These are phyloP conservation scores for Aureobasidium namibiae DNA, from an alignment of 2,329 filamentous ascomycete genomes.

Conservation along the genomic window DNA sequence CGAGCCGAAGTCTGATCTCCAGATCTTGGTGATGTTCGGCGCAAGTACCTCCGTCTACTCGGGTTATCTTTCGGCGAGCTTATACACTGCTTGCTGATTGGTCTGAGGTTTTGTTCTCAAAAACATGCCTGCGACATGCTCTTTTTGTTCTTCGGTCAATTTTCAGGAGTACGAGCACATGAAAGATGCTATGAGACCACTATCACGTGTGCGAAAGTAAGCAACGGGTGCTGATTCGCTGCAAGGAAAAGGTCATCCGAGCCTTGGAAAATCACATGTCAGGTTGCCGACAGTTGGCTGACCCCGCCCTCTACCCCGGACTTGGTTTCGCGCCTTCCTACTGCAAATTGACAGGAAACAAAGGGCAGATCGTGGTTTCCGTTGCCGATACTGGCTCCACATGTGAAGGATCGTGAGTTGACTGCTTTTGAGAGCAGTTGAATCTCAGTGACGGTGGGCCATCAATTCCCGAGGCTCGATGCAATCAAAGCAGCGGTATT, in stretches of 20 bases:
- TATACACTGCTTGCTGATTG: not conserved
- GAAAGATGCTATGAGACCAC: constrained; percentile 7
- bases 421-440: not conserved
- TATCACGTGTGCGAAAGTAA: constrained; percentile 2
- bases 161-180: not conserved
- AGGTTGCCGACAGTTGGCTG: not conserved
- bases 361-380: not conserved
- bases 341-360: not conserved
- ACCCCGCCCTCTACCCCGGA: not conserved
- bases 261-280: constrained; percentile 3
- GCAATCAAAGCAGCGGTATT: not conserved
- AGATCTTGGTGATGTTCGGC: constrained; percentile 9
- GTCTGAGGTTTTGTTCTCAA: not conserved
- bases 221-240: not conserved
- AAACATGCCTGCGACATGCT: not conserved
- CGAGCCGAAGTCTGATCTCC: constrained; percentile 12
- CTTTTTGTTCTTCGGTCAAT: not conserved
- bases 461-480: not conserved
- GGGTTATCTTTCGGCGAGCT: not conserved
- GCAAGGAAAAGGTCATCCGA: not conserved
- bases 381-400: not conserved
- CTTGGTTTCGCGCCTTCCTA: not conserved
- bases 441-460: not conserved
- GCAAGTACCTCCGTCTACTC: not conserved
- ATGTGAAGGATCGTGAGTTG: not conserved